Evolutionary conservation across 108 stramenopile genomes (phyloP), one percentile per base, ranked within the genome.

Genomic region (Schizochytrium sp.): DNA sequence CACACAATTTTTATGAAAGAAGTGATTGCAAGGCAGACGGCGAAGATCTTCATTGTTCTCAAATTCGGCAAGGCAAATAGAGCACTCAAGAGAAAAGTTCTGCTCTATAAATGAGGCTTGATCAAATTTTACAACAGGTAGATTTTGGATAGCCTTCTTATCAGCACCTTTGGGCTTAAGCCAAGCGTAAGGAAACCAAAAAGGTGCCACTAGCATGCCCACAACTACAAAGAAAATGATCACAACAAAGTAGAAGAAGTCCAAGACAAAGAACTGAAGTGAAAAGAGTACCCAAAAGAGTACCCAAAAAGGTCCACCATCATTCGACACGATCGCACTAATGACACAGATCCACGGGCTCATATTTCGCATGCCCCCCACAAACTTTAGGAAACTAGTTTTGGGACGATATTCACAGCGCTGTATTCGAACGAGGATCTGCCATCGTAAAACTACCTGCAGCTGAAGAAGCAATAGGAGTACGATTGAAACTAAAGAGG

Each of bases 1-100:
- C 50, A 98, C 93, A 90, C 97, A 98, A 17, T 96, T 93, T 40
- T 91, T 91, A 89, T 98, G 97, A 91, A 96, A 98, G 53, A 91
- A 64, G 90, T 98, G 97, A 5, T 91, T 88, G 89, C 97, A 98
- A 0, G 97, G 96, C 49, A 98, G 83, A 12, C 94, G 91, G 57
- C 94, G 93, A 13, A 97, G 90, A 49, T 90, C 91, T 44, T 96
- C 95, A 7, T 93, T 93, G 42, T 92, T 69, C 88, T 96, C 94
- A 89, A 95, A 97, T 72, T 96, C 97, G 56, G 96, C 96, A 17
- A 98, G 72, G 83, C 97, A 97, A 59, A 97, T 95, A 46, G 96
- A 94, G 93, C 97, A 97, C 49, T 89, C 92, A 8, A 92, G 90
- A 19, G 87, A 56, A 44, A 92, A 83, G 19, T 92, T 92, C 4